Evolutionary conservation across 2,329 filamentous ascomycete genomes (phyloP), one percentile per base, ranked within the genome.

Genomic region (Apiospora phragmitis): DNA sequence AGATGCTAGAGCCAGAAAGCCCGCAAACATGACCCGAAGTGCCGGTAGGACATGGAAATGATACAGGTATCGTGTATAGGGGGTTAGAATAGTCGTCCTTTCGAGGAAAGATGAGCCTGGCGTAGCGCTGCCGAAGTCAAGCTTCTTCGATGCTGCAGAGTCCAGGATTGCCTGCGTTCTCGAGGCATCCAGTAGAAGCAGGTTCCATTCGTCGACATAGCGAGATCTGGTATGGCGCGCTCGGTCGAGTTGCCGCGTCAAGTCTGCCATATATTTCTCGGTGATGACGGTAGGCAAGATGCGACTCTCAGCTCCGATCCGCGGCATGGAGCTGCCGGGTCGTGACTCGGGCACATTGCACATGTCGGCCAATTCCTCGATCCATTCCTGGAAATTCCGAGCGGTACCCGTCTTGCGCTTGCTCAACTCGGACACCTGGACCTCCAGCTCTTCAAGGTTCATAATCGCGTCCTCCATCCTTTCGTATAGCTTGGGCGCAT

Each of bases 341-440:
- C 84, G 84, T 4, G 85, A 83, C 74, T 95, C 93, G 2, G 91
- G 89, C 7, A 94, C 81, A 75, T 89, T 91, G 62, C 91, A 90
- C 73, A 92, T 89, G 73, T 98, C 95, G 3, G 90, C 91, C 42
- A 99, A 84, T 78, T 99, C 96, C 75, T 98, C 95, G 74, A 99
- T 97, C 96, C 96, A 99, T 75, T 97, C 95, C 75, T 91, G 90
- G 77, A 95, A 96, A 55, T 92, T 88, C 69, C 85, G 84, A 6
- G 93, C 91, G 32, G 90, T 93, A 21, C 93, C 94, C 3, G 89
- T 91, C 84, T 97, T 98, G 75, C 94, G 89, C 74, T 91, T 90
- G 74, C 91, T 90, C 51, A 99, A 85, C 79, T 96, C 93, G 26
- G 88, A 83, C 3, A 98, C 92, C 78, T 97, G 94, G 4, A 88